These are phyloP conservation scores for Hanseniaspora mollemarum DNA, from an alignment of 805 yeast genomes.

Conservation along the genomic window DNA sequence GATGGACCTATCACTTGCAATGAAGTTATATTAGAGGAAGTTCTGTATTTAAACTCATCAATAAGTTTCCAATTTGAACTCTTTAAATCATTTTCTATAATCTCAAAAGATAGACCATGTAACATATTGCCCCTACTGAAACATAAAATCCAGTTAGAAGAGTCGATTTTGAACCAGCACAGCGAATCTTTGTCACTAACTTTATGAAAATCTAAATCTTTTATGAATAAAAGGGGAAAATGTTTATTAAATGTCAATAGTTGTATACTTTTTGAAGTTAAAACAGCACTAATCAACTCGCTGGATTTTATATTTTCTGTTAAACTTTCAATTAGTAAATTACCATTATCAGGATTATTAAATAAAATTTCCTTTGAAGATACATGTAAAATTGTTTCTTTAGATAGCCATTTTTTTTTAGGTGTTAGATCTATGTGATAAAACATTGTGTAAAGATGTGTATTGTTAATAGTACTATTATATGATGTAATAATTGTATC, in stretches of 20 bases:
- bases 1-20: not conserved
- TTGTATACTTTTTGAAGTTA: not conserved
- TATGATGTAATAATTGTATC: constrained; percentile 40
- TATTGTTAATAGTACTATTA: not conserved
- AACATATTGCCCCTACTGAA: not conserved
- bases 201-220: not conserved
- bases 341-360: not conserved
- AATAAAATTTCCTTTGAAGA: not conserved
- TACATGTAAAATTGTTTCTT: not conserved
- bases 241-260: not conserved
- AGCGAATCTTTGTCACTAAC: not conserved
- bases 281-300: not conserved
- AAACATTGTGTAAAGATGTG: not conserved
- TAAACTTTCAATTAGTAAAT: not conserved
- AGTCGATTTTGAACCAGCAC: not conserved
- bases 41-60: not conserved
- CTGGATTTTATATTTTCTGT: not conserved
- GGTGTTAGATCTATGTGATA: not conserved
- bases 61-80: not conserved
- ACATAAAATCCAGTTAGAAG: not conserved
- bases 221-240: not conserved
- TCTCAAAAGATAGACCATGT: not conserved
- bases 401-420: not conserved
- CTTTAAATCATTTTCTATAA: not conserved
- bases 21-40: not conserved